Conservation (phyloP, 2,329 filamentous ascomycete genomes). For the Aspergillus sp. region DNA sequence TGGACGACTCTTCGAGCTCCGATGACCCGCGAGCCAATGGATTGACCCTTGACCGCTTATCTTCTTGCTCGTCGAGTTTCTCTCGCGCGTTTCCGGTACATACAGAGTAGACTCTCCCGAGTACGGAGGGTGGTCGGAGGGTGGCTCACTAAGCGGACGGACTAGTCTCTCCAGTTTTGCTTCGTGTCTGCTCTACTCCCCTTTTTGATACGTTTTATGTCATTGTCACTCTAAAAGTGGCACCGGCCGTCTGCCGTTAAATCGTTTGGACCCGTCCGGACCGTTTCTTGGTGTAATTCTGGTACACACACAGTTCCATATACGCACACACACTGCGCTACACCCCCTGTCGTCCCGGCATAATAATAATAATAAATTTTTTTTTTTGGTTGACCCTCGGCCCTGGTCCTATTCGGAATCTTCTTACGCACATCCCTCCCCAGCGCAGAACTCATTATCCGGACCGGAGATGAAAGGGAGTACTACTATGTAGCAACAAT, state of each 20-base stretch:
- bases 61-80: not conserved
- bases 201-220: conserved; percentile 3
- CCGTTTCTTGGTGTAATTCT: conserved; percentile 2
- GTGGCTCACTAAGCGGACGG: not conserved
- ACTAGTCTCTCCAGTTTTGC: not conserved
- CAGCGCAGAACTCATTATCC: conserved; percentile 10
- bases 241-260: conserved; percentile 7
- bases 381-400: conserved; percentile 2
- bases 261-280: conserved; percentile 13
- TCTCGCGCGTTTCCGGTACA: not conserved
- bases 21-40: conserved; percentile 4
- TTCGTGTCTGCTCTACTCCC: conserved; percentile 5
- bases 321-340: conserved; percentile 1
- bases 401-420: conserved; percentile 9
- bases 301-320: not conserved
- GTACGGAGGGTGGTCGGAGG: not conserved
- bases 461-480: conserved; percentile 19
- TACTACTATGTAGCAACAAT: conserved; percentile 10
- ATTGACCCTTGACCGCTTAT: conserved; percentile 15
- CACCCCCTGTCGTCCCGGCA: conserved; percentile 19
- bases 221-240: conserved; percentile 1
- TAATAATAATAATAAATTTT: conserved; percentile 10
- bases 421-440: conserved; percentile 3
- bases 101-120: too few relatives aligned
- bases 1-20: conserved; percentile 2